Evolutionary conservation across 768 basidiomycete genomes (phyloP), one percentile per base, ranked within the genome.

Genomic region (Tricholoma furcatifolium): DNA sequence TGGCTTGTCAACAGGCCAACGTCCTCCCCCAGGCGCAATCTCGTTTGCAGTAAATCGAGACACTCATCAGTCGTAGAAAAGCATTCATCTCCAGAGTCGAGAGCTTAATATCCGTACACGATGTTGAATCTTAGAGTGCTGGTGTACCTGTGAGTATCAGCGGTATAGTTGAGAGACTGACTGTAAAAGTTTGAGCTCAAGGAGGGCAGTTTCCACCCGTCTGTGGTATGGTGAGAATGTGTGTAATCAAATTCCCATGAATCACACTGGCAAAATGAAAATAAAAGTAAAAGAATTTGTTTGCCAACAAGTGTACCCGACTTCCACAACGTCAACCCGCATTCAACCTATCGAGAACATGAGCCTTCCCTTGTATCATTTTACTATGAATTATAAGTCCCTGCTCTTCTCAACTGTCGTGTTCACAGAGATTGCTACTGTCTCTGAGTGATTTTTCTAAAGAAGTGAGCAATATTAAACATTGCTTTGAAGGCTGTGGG

Each of bases 71-170:
- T 76, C 43, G 75, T 62, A 14, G 53, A 50, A 41, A 78, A 59
- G 52, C 74, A 76, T 47, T 68, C 56, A 62, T 78, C 77, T 11
- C 65, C 62, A 43, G 70, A 65, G 2, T 69, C 64, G 7, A 63
- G 57, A 6, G 67, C 68, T 55, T 77, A 67, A 59, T 88, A 81
- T 10, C 87, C 87, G 47, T 89, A 89, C 7, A 87, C 73, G 38
- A 84, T 80, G 43, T 75, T 72, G 23, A 79, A 67, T 11, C 79
- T 84, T 46, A 85, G 64, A 2, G 76, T 76, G 10, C 85, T 85
- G 10, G 84, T 71, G 58, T 87, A 88, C 52, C 82, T 75, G 6
- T 70, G 63, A 17, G 74, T 67, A 49, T 76, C 72, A 17, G 60
- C 59, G 27, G 65, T 56, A 53, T 74, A 75, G 24, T 67, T 60